A percentile compares a stretch with the other conserved stretches of the same genome.
phyloP scores from a whole-genome alignment of 2,329 filamentous ascomycete species.

The Sphaerulina vaccinii region DNA sequence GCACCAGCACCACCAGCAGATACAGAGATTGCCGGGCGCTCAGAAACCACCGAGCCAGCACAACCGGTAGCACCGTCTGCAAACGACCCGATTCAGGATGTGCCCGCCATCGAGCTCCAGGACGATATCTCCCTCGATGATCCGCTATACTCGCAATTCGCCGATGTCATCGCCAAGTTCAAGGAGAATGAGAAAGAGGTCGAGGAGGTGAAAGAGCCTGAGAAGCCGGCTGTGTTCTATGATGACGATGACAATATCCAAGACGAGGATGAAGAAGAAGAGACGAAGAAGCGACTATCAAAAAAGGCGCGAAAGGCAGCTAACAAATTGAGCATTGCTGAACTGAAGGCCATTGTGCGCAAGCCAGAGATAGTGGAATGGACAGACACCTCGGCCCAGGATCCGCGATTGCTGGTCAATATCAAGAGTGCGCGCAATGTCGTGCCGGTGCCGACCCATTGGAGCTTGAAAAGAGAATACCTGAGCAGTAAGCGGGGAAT shows the following conservation, averaged over 20 bases:
- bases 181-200: slow-evolving; percentile 53
- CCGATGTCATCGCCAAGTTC: slow-evolving; percentile 78
- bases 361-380: slow-evolving; percentile 96
- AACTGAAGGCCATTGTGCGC: slow-evolving; percentile 86
- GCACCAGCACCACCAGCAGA: slow-evolving; percentile 23
- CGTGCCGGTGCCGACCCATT: slow-evolving; percentile 89
- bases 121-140: slow-evolving; percentile 47
- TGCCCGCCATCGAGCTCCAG: slow-evolving; percentile 24
- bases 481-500: slow-evolving; percentile 95
- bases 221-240: slow-evolving; percentile 82
- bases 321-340: slow-evolving; percentile 89
- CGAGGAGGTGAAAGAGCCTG: slow-evolving; percentile 61
- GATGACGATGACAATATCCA: slow-evolving; percentile 85
- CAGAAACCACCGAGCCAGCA: slow-evolving; percentile 29
- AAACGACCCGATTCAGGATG: slow-evolving; percentile 32
- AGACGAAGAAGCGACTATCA: slow-evolving; percentile 68
- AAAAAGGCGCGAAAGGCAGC: slow-evolving; percentile 93
- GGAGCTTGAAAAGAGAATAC: slow-evolving; percentile 96
- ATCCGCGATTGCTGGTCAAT: slow-evolving; percentile 84
- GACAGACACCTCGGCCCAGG: slow-evolving; percentile 89
- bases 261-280: slow-evolving; percentile 71
- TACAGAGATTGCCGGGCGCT: slow-evolving; percentile 36
- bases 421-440: slow-evolving; percentile 96
- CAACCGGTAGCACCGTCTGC: slow-evolving; percentile 30
- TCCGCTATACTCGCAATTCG: slow-evolving; percentile 79